Conservation (phyloP, 768 basidiomycete genomes). For the Auricularia heimuer region DNA sequence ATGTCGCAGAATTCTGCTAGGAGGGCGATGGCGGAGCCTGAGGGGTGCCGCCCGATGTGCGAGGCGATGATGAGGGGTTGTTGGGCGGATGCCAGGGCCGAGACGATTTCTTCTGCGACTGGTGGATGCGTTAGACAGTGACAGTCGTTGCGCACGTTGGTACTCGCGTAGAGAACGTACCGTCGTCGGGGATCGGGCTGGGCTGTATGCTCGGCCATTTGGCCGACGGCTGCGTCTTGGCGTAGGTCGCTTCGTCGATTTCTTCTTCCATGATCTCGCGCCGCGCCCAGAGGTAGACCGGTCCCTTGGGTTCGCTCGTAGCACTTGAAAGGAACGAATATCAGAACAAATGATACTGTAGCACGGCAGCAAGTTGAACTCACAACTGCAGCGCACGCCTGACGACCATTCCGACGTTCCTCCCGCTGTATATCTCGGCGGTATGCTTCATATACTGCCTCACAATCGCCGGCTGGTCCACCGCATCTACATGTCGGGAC, state of each 20-base stretch:
- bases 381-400: conserved; percentile 58
- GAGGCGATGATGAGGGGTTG: conserved; percentile 59
- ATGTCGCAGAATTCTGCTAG: conserved; percentile 39
- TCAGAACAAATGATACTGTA: background rate
- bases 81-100: conserved; percentile 39
- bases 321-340: conserved; percentile 32
- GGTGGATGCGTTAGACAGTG: background rate
- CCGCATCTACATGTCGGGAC: conserved; percentile 36
- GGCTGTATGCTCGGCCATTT: conserved; percentile 46
- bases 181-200: conserved; percentile 32
- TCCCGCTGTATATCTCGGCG: conserved; percentile 46
- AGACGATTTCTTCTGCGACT: conserved; percentile 31
- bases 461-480: conserved; percentile 62
- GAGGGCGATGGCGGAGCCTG: conserved; percentile 27
- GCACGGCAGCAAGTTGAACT: conserved; percentile 8
- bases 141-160: background rate
- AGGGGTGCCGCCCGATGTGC: conserved; percentile 45
- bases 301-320: conserved; percentile 60
- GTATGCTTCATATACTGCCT: conserved; percentile 68
- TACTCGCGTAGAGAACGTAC: conserved; percentile 16
- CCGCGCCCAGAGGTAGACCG: conserved; percentile 64
- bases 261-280: conserved; percentile 66
- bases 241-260: conserved; percentile 31
- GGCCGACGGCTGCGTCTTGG: conserved; percentile 18
- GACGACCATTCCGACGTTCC: conserved; percentile 40